Evolutionary conservation across 179 eudicot species (phyloP).

Genomic region (Heliamphora pulchella): DNA sequence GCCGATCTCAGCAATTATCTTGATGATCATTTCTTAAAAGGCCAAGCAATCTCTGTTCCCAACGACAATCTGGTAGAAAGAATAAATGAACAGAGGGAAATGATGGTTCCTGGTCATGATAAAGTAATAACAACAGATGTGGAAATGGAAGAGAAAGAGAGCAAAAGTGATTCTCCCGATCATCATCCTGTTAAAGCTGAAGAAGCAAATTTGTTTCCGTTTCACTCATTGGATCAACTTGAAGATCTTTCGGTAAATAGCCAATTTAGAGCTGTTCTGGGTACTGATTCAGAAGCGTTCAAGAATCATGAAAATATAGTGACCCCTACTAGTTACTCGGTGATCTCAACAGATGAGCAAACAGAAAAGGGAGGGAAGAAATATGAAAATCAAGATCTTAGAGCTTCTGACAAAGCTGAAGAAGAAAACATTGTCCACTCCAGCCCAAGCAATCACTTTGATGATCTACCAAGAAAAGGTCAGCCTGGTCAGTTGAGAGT

Average conservation of each 20-base stretch:
- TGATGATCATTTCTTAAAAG: background rate
- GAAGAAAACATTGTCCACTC: background rate
- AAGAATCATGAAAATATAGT: conserved; percentile 8
- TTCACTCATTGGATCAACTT: background rate
- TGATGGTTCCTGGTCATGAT: background rate
- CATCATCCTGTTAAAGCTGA: conserved; percentile 5
- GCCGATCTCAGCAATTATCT: background rate
- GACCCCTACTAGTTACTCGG: background rate
- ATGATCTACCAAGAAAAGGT: background rate
- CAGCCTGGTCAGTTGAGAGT: background rate
- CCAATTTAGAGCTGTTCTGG: background rate
- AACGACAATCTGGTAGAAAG: background rate
- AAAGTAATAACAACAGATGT: background rate
- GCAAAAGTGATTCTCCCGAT: background rate
- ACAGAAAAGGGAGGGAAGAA: conserved; percentile 1
- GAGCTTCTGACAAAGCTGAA: background rate
- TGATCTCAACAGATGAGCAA: background rate
- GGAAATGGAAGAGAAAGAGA: background rate
- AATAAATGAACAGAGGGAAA: background rate
- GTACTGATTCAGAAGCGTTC: conserved; percentile 12
- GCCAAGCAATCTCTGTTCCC: background rate
- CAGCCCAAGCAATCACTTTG: conserved; percentile 9
- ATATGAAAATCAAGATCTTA: background rate
- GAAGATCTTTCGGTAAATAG: background rate
- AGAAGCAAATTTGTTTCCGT: conserved; percentile 8